phyloP scores from a whole-genome alignment of 148 eudicot genomes.

The Cornus controversa region DNA sequence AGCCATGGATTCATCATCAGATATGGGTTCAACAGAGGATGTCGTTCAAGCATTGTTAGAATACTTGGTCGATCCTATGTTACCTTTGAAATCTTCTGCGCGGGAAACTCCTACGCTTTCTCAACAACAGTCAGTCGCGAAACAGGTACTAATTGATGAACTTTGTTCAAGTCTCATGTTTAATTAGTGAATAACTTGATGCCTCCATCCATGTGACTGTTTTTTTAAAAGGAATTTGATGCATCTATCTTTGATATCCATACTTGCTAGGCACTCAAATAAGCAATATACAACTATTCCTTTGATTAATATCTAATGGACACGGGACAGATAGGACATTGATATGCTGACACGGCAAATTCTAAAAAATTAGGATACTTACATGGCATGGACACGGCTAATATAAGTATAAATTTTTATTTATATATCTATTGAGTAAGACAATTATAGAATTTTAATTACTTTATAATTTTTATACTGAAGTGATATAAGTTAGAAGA shows the following conservation, averaged over 20 bases:
- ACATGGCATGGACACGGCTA: too few species aligned
- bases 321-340: too few species aligned
- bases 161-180: neutral
- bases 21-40: constrained; percentile 43
- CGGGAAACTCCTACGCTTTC: constrained; percentile 30
- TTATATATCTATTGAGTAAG: too few species aligned
- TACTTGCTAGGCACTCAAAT: neutral
- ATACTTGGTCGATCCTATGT: constrained; percentile 64
- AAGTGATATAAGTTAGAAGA: too few species aligned
- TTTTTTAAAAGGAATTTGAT: neutral
- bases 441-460: too few species aligned
- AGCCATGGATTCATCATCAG: constrained; percentile 24
- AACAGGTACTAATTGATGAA: constrained; percentile 46
- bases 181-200: neutral
- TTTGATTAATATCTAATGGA: too few species aligned
- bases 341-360: too few species aligned
- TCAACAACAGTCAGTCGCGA: constrained; percentile 58
- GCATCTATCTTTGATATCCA: neutral
- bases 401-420: too few species aligned
- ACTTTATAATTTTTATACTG: too few species aligned
- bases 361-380: too few species aligned
- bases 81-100: constrained; percentile 42
- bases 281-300: too few species aligned
- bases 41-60: constrained; percentile 65
- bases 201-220: neutral